A percentile compares a stretch with the other conserved stretches of the same genome.
Conservation (phyloP, 1,284 basidiomycete genomes). For the Sporisorium iseilematis-ciliati region DNA sequence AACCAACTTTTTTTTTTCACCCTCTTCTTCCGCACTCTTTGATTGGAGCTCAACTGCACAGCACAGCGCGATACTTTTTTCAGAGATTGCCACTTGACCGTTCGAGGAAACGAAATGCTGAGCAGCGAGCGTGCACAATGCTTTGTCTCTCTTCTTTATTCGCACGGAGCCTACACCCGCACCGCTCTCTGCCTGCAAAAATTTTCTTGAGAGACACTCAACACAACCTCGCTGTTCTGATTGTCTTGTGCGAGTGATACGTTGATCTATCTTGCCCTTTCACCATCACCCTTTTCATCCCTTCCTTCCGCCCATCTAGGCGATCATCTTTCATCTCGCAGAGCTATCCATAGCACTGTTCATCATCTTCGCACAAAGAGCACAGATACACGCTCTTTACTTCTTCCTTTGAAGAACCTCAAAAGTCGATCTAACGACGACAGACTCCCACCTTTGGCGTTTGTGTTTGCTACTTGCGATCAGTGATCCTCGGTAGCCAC, state of each 20-base stretch:
- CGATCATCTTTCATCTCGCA: slow-evolving; percentile 28
- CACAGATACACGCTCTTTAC: slow-evolving; percentile 24
- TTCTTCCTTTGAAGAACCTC: slow-evolving; percentile 30
- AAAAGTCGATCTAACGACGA: slow-evolving; percentile 38
- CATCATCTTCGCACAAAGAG: slow-evolving; percentile 19
- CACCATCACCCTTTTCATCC: slow-evolving; percentile 33
- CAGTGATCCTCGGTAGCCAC: slow-evolving; percentile 30
- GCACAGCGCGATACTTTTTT: not conserved
- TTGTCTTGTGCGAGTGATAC: slow-evolving; percentile 11
- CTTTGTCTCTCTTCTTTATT: not conserved
- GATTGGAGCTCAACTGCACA: slow-evolving; percentile 3
- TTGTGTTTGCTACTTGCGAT: slow-evolving; percentile 25
- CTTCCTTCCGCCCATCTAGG: slow-evolving; percentile 31
- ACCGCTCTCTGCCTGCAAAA: slow-evolving; percentile 29
- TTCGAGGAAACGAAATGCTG: too few relatives aligned
- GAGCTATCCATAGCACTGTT: slow-evolving; percentile 51
- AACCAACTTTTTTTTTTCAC: slow-evolving; percentile 10
- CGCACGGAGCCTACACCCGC: not conserved
- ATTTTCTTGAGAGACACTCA: slow-evolving; percentile 22
- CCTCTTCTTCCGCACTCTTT: not conserved
- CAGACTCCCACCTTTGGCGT: slow-evolving; percentile 28
- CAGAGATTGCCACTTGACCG: slow-evolving; percentile 11
- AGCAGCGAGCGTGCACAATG: slow-evolving; percentile 16
- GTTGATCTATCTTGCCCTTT: slow-evolving; percentile 1
- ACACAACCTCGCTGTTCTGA: not conserved